phyloP scores from a whole-genome alignment of 164 flowering plant genomes.

The Euptelea pleiosperma region DNA sequence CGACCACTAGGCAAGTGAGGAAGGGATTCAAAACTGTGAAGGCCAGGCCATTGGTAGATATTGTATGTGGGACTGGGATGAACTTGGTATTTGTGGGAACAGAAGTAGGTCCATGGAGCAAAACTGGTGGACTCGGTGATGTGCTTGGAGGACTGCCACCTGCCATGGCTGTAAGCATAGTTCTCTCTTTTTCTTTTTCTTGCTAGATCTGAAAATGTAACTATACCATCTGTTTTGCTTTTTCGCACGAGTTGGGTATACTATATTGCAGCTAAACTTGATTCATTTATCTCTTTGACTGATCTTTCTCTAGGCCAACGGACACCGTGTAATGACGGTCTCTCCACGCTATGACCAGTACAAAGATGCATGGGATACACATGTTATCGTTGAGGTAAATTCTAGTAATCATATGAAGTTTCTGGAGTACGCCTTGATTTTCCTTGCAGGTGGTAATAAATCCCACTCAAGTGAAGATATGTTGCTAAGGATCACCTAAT shows the following conservation, averaged over 20 bases:
- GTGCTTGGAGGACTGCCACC: conserved; percentile 82
- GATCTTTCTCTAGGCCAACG: conserved; percentile 57
- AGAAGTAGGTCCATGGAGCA: conserved; percentile 83
- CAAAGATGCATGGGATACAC: conserved; percentile 95
- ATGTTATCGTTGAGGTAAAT: conserved; percentile 56
- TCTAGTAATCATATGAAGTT: not conserved
- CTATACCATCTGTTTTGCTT: not conserved
- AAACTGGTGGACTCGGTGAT: conserved; percentile 93
- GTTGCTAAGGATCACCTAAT: not conserved
- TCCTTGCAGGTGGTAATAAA: not conserved
- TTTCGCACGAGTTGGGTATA: not conserved
- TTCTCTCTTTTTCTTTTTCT: not conserved
- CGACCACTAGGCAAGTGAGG: conserved; percentile 11
- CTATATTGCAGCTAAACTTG: not conserved
- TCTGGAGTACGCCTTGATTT: not conserved
- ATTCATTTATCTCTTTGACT: conserved; percentile 5
- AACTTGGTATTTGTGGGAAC: conserved; percentile 49
- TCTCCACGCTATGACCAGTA: conserved; percentile 93
- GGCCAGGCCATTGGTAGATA: conserved; percentile 13
- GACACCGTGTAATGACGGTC: conserved; percentile 92
- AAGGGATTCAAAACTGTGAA: conserved; percentile 15
- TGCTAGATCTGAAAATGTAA: not conserved
- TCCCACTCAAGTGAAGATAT: not conserved
- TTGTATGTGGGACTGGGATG: conserved; percentile 47
- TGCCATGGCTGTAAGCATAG: conserved; percentile 53